Conservation (phyloP, 495 filamentous ascomycete species). For the Lasiosphaeria miniovina region DNA sequence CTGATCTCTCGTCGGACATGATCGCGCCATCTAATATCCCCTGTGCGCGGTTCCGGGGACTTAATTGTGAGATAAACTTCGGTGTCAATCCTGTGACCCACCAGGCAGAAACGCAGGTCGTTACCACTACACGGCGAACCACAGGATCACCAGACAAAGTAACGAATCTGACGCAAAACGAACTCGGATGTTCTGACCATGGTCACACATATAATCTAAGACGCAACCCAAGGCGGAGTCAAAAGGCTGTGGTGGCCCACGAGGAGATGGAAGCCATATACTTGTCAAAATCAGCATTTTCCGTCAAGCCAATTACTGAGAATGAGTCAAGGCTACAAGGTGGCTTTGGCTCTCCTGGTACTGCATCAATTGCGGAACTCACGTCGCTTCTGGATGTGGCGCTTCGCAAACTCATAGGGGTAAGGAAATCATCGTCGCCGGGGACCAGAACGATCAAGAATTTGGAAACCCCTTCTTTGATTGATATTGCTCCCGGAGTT, state of each 20-base stretch:
- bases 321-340: too few relatives aligned
- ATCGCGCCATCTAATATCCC: conserved; percentile 22
- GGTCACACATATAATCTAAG: conserved; percentile 13
- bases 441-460: conserved; percentile 25
- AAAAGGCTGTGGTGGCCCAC: conserved; percentile 6
- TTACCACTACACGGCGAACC: background rate
- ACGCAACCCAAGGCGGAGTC: conserved; percentile 10
- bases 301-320: too few relatives aligned
- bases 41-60: conserved; percentile 30
- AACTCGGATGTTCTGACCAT: background rate
- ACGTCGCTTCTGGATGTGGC: conserved; percentile 31
- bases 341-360: too few relatives aligned
- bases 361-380: conserved; percentile 21
- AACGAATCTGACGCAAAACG: background rate
- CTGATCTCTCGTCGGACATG: conserved; percentile 26
- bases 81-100: background rate
- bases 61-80: conserved; percentile 26
- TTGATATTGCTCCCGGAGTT: conserved; percentile 43
- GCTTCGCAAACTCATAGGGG: conserved; percentile 32
- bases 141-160: background rate
- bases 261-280: conserved; percentile 1
- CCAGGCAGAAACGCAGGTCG: background rate
- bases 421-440: conserved; percentile 19
- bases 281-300: too few relatives aligned
- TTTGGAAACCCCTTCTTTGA: conserved; percentile 27